Evolutionary conservation across 2,329 filamentous ascomycete species (phyloP).

Genomic region (Cyanodermella asteris): DNA sequence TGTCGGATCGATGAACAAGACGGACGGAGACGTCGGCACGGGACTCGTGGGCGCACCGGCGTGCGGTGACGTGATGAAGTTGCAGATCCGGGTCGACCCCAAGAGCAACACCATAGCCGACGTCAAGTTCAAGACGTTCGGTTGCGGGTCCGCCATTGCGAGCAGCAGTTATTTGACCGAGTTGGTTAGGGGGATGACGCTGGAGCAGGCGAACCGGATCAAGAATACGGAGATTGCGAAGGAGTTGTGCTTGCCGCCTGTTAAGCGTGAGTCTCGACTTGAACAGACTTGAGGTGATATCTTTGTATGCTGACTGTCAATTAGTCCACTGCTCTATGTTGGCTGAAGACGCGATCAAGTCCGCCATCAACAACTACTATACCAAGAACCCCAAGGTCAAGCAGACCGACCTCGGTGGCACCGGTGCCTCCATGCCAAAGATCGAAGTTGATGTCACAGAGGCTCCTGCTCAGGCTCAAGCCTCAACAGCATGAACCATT

Average conservation of each 20-base stretch:
- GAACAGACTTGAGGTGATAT: neutral
- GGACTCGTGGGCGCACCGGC: constrained; percentile 81
- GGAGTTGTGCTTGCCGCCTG: constrained; percentile 73
- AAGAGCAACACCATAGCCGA: constrained; percentile 74
- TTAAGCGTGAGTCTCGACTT: constrained; percentile 45
- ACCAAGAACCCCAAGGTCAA: constrained; percentile 66
- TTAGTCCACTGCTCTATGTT: constrained; percentile 80
- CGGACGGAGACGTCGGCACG: constrained; percentile 64
- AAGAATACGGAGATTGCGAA: constrained; percentile 97
- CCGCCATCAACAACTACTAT: constrained; percentile 76
- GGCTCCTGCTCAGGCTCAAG: constrained; percentile 8
- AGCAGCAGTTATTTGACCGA: constrained; percentile 88
- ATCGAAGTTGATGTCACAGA: constrained; percentile 37
- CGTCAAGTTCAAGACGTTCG: constrained; percentile 96
- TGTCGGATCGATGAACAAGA: constrained; percentile 60
- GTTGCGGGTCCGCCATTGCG: constrained; percentile 84
- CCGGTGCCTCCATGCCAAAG: constrained; percentile 44
- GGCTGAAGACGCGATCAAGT: constrained; percentile 82
- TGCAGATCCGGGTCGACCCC: constrained; percentile 81
- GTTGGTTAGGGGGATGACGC: constrained; percentile 81
- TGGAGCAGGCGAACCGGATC: constrained; percentile 81
- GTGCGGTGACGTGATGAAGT: constrained; percentile 83
- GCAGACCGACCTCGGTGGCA: constrained; percentile 56
- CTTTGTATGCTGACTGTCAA: constrained; percentile 3
- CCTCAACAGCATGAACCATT: neutral